Evolutionary conservation across 2,329 filamentous ascomycete genomes (phyloP), one percentile per base, ranked within the genome.

Genomic region (Balansia obtecta): DNA sequence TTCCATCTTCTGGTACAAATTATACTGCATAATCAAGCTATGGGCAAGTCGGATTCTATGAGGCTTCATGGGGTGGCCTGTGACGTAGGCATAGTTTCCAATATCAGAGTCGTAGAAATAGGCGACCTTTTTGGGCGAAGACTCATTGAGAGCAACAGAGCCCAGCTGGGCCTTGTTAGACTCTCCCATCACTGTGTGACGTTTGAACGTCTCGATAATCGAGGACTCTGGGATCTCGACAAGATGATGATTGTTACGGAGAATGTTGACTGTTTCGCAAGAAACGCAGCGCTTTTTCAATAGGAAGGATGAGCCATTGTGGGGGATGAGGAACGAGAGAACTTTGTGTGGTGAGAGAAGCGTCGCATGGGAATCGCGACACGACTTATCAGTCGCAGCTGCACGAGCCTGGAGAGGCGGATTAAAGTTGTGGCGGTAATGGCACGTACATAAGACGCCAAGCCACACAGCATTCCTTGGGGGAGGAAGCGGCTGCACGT

Each of bases 51-150:
- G 88, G 61, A 98, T 84, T 20, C 93, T 85, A 79, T 95, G 95
- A 55, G 93, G 93, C 69, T 98, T 98, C 93, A 98, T 98, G 41
- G 93, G 93, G 73, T 98, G 93, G 18, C 88, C 89, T 55, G 88
- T 89, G 52, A 95, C 88, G 64, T 97, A 97, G 65, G 91, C 90
- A 73, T 96, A 97, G 69, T 97, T 97, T 57, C 91, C 91, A 64
- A 97, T 93, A 70, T 97, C 91, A 3, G 88, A 94, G 65, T 97
- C 91, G 76, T 97, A 97, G 69, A 97, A 97, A 71, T 97, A 97
- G 50, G 91, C 91, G 52, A 97, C 88, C 64, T 91, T 88, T 71
- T 93, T 95, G 49, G 73, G 69, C 27, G 72, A 69, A 47, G 67
- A 60, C 52, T 70, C 65, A 53, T 71, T 68, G 54, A 77, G 69